These are phyloP conservation scores for Pseudisothecium myosuroides DNA, from an alignment of 225 moss, liverwort and hornwort genomes.

Conservation along the genomic window DNA sequence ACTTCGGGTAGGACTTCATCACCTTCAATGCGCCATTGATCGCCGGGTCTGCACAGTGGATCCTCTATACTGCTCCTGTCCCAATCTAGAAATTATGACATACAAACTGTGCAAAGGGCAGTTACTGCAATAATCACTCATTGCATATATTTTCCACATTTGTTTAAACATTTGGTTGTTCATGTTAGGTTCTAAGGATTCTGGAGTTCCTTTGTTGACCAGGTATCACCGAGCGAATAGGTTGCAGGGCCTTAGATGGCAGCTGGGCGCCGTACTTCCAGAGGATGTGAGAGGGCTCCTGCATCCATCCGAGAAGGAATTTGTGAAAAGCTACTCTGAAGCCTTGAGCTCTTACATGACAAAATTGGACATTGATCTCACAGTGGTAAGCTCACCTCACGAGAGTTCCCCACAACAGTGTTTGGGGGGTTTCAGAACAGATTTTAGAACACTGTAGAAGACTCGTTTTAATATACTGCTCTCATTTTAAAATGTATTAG, in stretches of 20 bases:
- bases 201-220: constrained; percentile 11
- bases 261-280: constrained; percentile 90
- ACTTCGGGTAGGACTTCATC: background rate
- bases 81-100: background rate
- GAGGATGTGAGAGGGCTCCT: constrained; percentile 72
- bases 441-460: no score
- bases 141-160: background rate
- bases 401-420: background rate
- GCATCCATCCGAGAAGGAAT: constrained; percentile 78
- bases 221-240: constrained; percentile 78
- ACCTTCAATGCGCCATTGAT: background rate
- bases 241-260: constrained; percentile 82
- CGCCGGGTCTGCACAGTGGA: background rate
- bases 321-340: constrained; percentile 82
- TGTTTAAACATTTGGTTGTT: background rate
- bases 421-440: background rate
- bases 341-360: constrained; percentile 75
- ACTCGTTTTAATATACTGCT: background rate
- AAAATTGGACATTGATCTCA: constrained; percentile 72
- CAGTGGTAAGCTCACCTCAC: constrained; percentile 46
- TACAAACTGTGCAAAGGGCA: background rate
- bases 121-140: background rate
- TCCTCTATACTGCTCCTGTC: background rate
- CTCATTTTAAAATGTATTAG: background rate
- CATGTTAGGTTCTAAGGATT: background rate